A percentile compares a stretch with the other conserved stretches of the same genome.
These are phyloP conservation scores for Leccinum pachyderme DNA, from an alignment of 1,284 basidiomycete genomes.

Conservation along the genomic window DNA sequence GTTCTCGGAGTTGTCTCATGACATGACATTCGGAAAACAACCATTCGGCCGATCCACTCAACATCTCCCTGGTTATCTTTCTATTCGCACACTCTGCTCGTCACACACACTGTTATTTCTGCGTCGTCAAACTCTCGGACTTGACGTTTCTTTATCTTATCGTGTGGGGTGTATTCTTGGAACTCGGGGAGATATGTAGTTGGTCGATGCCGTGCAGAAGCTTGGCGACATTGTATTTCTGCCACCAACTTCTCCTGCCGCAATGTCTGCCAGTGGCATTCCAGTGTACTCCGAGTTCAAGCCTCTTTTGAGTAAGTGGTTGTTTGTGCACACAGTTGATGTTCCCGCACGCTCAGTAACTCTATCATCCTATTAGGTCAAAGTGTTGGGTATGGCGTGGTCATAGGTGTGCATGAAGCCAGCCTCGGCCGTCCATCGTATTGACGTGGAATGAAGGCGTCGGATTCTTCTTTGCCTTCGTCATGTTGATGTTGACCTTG, in stretches of 20 bases:
- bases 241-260: background rate
- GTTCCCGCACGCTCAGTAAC: background rate
- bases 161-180: constrained; percentile 16
- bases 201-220: background rate
- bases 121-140: background rate
- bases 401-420: constrained; percentile 37
- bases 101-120: background rate
- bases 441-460: constrained; percentile 35
- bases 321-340: background rate
- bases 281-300: constrained; percentile 26
- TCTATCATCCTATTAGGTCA: constrained; percentile 33
- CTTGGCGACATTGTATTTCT: background rate
- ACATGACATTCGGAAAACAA: background rate
- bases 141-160: constrained; percentile 8
- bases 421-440: background rate
- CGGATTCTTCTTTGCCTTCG: constrained; percentile 48
- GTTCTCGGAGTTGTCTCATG: background rate
- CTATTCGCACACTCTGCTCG: constrained; percentile 3
- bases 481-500: constrained; percentile 45
- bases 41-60: background rate
- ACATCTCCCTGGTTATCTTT: background rate
- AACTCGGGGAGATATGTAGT: constrained; percentile 1
- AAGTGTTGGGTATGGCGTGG: constrained; percentile 51
- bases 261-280: constrained; percentile 15
- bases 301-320: constrained; percentile 22